These are phyloP conservation scores for Podospora pseudocomata DNA, from an alignment of 495 filamentous ascomycete species.

Conservation along the genomic window DNA sequence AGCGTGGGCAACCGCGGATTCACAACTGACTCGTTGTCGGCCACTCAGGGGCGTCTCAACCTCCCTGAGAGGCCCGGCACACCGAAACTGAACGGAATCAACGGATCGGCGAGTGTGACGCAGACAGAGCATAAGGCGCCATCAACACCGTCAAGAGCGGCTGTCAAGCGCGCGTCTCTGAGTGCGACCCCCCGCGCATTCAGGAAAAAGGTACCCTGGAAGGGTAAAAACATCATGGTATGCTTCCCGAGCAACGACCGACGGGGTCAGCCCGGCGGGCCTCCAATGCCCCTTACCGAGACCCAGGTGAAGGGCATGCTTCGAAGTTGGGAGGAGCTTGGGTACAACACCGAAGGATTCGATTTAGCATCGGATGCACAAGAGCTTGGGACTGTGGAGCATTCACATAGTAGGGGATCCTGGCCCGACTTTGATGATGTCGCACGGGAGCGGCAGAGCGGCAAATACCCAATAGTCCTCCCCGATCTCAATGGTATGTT, in stretches of 20 bases:
- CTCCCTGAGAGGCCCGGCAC: conserved; percentile 27
- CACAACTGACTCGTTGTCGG: conserved; percentile 16
- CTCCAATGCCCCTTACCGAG: conserved; percentile 56
- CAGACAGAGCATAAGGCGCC: conserved; percentile 43
- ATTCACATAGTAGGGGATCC: conserved; percentile 62
- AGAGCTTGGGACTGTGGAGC: conserved; percentile 32
- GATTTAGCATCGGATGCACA: conserved; percentile 50
- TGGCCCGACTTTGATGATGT: conserved; percentile 68
- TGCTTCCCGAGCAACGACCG: conserved; percentile 66
- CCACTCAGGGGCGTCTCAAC: conserved; percentile 22
- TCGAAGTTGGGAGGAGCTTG: conserved; percentile 65
- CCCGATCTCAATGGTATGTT: conserved; percentile 61
- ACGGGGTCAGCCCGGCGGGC: conserved; percentile 56
- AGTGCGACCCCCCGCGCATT: conserved; percentile 40
- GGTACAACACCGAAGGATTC: conserved; percentile 74
- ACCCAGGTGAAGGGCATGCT: conserved; percentile 63
- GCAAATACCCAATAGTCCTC: conserved; percentile 61
- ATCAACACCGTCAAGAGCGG: conserved; percentile 33
- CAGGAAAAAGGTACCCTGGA: conserved; percentile 61
- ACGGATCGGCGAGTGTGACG: conserved; percentile 29
- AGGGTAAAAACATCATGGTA: conserved; percentile 69
- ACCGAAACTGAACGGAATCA: conserved; percentile 24
- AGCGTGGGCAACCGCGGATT: conserved; percentile 28
- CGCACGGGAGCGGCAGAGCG: conserved; percentile 47
- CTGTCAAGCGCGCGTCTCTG: conserved; percentile 26